phyloP scores from a whole-genome alignment of 1,139 yeast genomes.

The Yamadazyma blattariae region DNA sequence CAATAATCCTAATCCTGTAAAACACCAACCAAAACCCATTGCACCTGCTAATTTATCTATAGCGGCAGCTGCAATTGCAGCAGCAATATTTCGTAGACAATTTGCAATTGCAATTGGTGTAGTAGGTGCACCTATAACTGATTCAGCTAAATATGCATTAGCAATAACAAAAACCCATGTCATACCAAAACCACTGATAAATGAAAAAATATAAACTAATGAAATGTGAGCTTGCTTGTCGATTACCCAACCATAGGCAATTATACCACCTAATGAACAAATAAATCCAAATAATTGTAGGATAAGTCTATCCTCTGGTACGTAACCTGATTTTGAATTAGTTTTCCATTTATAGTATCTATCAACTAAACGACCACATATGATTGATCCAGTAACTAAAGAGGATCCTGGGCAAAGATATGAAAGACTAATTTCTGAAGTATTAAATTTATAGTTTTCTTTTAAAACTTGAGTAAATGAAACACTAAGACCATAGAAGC shows the following conservation, averaged over 20 bases:
- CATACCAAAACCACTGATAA: constrained; percentile 53
- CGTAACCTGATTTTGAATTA: constrained; percentile 23
- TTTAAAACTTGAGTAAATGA: constrained; percentile 44
- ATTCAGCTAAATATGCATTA: constrained; percentile 56
- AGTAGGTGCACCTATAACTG: constrained; percentile 51
- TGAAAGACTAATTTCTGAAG: constrained; percentile 40
- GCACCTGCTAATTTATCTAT: constrained; percentile 34
- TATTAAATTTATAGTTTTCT: constrained; percentile 32
- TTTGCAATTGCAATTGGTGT: constrained; percentile 57
- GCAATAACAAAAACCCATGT: constrained; percentile 60
- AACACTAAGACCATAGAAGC: constrained; percentile 54
- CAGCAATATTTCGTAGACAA: constrained; percentile 52
- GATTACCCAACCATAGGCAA: constrained; percentile 57
- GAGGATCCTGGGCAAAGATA: constrained; percentile 56
- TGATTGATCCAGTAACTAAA: constrained; percentile 47
- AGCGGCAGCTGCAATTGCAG: constrained; percentile 53
- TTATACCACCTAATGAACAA: constrained; percentile 42
- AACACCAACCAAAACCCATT: constrained; percentile 62
- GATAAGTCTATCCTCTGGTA: constrained; percentile 47
- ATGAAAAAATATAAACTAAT: constrained; percentile 41
- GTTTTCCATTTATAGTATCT: constrained; percentile 18
- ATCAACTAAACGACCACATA: constrained; percentile 53
- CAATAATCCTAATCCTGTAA: constrained; percentile 50
- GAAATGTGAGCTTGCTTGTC: constrained; percentile 42
- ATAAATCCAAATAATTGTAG: constrained; percentile 47